These are phyloP conservation scores for Aspergillus thermomutatus DNA, from an alignment of 2,329 filamentous ascomycete genomes.

Conservation along the genomic window DNA sequence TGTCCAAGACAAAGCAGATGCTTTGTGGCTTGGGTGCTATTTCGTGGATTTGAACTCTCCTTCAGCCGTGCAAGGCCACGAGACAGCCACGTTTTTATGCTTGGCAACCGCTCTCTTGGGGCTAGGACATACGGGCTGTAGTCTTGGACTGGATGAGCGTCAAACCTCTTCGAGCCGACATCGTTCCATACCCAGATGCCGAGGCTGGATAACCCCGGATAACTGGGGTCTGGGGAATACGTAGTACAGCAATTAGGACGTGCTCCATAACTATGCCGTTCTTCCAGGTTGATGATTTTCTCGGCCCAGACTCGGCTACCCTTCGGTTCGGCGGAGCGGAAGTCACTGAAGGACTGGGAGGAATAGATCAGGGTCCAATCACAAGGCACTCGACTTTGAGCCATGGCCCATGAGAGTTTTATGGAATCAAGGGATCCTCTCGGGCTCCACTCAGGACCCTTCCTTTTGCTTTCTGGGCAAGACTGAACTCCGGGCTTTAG, in stretches of 20 bases:
- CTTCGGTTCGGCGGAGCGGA: slow-evolving; percentile 20
- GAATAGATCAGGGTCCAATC: neutral
- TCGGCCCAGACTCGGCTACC: neutral
- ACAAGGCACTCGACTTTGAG: neutral
- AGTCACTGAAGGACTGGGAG: neutral
- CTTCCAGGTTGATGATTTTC: neutral
- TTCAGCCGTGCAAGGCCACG: neutral
- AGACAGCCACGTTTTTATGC: neutral
- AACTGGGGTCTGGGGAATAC: neutral
- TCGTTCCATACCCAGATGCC: neutral
- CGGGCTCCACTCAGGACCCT: neutral
- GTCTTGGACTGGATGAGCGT: neutral
- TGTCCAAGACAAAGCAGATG: too few species aligned
- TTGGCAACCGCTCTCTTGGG: neutral
- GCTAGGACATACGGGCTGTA: too few species aligned
- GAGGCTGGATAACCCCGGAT: neutral
- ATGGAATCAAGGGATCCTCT: neutral
- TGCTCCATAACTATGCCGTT: neutral
- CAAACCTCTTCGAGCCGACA: neutral
- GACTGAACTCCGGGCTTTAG: neutral
- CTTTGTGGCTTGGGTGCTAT: too few species aligned
- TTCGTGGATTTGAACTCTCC: too few species aligned
- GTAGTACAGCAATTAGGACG: neutral
- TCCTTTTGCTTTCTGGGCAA: neutral
- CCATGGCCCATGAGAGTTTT: neutral